A percentile compares a stretch with the other conserved stretches of the same genome.
Conservation (phyloP, 306 rosid genomes). For the Myrica gale region DNA sequence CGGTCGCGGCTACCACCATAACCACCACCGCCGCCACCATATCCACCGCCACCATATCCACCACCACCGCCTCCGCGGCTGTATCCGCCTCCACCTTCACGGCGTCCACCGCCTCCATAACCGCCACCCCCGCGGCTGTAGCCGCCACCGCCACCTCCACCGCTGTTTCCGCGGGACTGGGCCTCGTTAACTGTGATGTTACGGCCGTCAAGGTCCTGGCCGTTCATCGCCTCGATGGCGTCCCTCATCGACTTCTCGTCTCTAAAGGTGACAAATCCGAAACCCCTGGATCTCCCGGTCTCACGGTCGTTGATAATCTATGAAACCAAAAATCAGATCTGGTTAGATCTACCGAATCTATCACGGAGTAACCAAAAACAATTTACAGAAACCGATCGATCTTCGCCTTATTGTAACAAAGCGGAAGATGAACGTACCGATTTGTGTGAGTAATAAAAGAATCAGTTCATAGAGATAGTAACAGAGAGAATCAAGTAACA, state of each 20-base stretch:
- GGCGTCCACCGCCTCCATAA: slow-evolving; percentile 37
- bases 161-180: slow-evolving; percentile 68
- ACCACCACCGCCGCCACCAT: slow-evolving; percentile 24
- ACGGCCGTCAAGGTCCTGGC: slow-evolving; percentile 81
- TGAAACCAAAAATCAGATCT: not conserved
- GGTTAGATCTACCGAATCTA: slow-evolving; percentile 11
- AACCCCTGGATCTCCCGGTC: slow-evolving; percentile 91
- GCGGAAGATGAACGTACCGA: slow-evolving; percentile 96
- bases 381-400: slow-evolving; percentile 67
- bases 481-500: slow-evolving; percentile 67
- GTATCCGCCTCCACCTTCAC: slow-evolving; percentile 26
- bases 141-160: slow-evolving; percentile 40
- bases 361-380: not conserved
- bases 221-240: slow-evolving; percentile 90
- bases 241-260: slow-evolving; percentile 72
- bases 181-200: slow-evolving; percentile 93
- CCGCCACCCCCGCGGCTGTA: slow-evolving; percentile 44
- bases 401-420: slow-evolving; percentile 61
- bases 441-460: slow-evolving; percentile 54
- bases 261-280: slow-evolving; percentile 83
- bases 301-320: slow-evolving; percentile 91
- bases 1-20: slow-evolving; percentile 25
- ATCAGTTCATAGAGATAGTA: slow-evolving; percentile 42
- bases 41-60: slow-evolving; percentile 24
- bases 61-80: slow-evolving; percentile 42